phyloP scores from a whole-genome alignment of 192 early-diverging fungal genomes.

The Coemansia sp. region DNA sequence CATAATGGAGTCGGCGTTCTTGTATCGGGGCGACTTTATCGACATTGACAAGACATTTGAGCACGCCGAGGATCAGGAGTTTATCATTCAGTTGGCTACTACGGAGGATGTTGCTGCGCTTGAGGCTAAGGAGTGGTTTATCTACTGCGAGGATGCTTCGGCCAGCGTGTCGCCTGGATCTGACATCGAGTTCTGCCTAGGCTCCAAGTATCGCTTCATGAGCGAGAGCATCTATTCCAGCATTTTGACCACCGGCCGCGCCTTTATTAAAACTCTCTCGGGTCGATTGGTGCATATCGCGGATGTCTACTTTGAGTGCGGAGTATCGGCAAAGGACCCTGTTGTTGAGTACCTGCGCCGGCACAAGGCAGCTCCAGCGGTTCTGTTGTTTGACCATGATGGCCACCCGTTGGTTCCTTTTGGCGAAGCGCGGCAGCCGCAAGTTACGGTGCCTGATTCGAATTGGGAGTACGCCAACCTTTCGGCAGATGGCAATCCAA shows the following conservation, averaged over 20 bases:
- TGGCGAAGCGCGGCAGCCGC: background rate
- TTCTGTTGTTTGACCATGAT: conserved; percentile 71
- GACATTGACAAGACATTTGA: conserved; percentile 78
- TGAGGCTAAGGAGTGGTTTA: conserved; percentile 83
- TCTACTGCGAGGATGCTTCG: conserved; percentile 15
- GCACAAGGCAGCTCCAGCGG: conserved; percentile 65
- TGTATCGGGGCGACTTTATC: conserved; percentile 75
- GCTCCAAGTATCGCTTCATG: conserved; percentile 67
- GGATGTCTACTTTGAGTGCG: conserved; percentile 70
- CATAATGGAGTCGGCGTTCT: conserved; percentile 73
- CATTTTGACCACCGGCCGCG: conserved; percentile 69
- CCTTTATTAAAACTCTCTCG: conserved; percentile 45
- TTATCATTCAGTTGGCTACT: conserved; percentile 63
- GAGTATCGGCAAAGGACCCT: conserved; percentile 73
- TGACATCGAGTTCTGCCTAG: conserved; percentile 76
- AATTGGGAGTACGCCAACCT: conserved; percentile 80
- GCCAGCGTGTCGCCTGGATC: conserved; percentile 55
- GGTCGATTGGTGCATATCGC: conserved; percentile 73
- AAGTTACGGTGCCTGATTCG: conserved; percentile 61
- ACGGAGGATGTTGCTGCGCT: conserved; percentile 81
- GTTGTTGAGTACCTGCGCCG: conserved; percentile 83
- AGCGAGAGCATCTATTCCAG: conserved; percentile 61
- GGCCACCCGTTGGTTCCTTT: conserved; percentile 45
- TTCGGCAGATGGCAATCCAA: conserved; percentile 86
- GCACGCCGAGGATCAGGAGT: conserved; percentile 64